Evolutionary conservation across 192 early-diverging fungal genomes (phyloP), one percentile per base, ranked within the genome.

Genomic region (Coemansia sp.): DNA sequence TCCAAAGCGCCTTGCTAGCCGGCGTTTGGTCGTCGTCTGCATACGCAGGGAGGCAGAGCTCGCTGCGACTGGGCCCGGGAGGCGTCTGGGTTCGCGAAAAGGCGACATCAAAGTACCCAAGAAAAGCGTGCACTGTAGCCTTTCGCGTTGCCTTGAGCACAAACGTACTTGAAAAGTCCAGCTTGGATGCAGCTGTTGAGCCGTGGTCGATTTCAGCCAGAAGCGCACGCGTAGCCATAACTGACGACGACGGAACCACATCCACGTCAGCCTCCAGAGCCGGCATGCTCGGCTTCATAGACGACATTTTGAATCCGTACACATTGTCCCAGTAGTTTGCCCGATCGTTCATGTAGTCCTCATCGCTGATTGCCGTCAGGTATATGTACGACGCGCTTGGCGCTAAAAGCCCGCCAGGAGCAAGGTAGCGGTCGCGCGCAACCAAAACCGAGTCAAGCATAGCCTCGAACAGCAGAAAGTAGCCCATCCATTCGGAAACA

Each of bases 401-500:
- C 57, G 96, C 89, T 62, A 99, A 86, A 14, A 89, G 85, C 29
- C 97, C 97, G 2, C 92, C 94, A 11, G 97, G 95, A 57, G 97
- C 96, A 43, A 99, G 79, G 75, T 87, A 99, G n/a, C 83, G 82
- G 68, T 99, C 95, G 66, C 97, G 77, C 2, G 82, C 82, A 3
- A 55, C 65, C 11, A 70, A 65, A 49, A 67, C 66, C 19, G 70
- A 71, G 65, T 85, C 63, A 70, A 91, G 87, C 97, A 99, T 99
- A 50, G 95, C 87, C 69, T 99, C 97, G 63, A 97, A 95, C 57
- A 99, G 88, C 62, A 99, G 84, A 59, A 99, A 83, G 49, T 97
- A 95, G 20, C 95, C 95, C 76, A 99, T 97, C 62, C 95, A 95
- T 71, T 99, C 97, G 54, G 92, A 95, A 58, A 99, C 89, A 56